Conservation (phyloP, 164 flowering plant genomes). For the Brasenia schreberi region DNA sequence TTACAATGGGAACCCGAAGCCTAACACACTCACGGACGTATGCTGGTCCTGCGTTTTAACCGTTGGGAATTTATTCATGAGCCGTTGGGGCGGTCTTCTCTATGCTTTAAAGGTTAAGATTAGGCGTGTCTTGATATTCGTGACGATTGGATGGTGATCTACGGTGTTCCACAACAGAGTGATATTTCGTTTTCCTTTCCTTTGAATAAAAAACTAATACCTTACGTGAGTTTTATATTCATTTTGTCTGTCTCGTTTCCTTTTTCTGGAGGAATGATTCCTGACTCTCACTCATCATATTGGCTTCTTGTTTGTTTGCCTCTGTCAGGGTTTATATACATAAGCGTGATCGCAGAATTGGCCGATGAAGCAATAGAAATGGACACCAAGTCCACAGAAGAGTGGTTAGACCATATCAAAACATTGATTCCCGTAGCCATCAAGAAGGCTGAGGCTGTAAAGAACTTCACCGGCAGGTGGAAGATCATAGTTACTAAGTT, state of each 20-base stretch:
- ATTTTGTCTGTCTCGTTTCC: background rate
- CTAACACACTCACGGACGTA: too few species aligned
- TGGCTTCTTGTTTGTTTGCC: background rate
- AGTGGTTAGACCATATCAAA: slow-evolving; percentile 34
- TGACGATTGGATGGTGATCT: background rate
- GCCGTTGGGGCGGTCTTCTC: background rate
- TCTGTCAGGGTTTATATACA: background rate
- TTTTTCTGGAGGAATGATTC: background rate
- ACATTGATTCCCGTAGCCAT: slow-evolving; percentile 51
- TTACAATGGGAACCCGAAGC: too few species aligned
- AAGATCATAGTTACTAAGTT: slow-evolving; percentile 47
- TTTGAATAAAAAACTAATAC: background rate
- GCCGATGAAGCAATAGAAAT: background rate
- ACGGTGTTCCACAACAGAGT: background rate
- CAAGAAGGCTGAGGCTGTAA: slow-evolving; percentile 32
- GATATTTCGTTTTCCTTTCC: background rate
- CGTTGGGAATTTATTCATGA: background rate
- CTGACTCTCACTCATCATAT: background rate
- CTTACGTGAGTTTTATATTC: background rate
- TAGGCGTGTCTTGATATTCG: background rate
- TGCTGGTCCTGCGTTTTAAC: too few species aligned
- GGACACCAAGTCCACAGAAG: slow-evolving; percentile 28
- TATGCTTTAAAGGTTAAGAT: background rate
- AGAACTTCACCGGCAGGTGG: slow-evolving; percentile 55
- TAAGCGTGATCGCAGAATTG: background rate